A percentile compares a stretch with the other conserved stretches of the same genome.
Evolutionary conservation across 2,329 filamentous ascomycete genomes (phyloP).

Genomic region (Tolypocladium tropicale): DNA sequence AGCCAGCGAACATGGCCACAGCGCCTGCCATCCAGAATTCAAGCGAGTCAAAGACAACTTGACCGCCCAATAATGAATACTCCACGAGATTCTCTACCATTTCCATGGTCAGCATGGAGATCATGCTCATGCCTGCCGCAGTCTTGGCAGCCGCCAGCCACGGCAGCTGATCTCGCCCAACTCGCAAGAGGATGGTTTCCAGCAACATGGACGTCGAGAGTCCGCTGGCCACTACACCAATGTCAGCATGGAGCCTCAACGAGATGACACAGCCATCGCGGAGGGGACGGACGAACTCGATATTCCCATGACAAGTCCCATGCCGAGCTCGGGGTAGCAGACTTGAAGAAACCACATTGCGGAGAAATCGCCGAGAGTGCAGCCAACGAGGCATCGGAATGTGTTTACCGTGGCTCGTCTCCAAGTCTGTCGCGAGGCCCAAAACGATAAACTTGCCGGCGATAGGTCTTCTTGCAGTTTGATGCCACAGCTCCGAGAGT

Average conservation of each 20-base stretch:
- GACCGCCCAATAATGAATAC: conserved; percentile 42
- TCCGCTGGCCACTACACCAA: conserved; percentile 35
- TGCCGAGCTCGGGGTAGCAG: conserved; percentile 32
- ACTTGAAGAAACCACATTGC: conserved; percentile 45
- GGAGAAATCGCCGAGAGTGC: conserved; percentile 45
- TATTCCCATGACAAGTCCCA: conserved; percentile 38
- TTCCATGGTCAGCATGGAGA: conserved; percentile 51
- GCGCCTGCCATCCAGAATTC: conserved; percentile 41
- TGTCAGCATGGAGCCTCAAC: background rate
- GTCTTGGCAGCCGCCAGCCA: conserved; percentile 38
- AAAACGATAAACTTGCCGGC: conserved; percentile 14
- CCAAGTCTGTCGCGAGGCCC: conserved; percentile 28
- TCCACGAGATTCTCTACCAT: conserved; percentile 43
- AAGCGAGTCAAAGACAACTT: conserved; percentile 33
- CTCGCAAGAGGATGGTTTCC: conserved; percentile 39
- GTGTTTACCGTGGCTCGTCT: conserved; percentile 43
- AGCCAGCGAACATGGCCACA: conserved; percentile 32
- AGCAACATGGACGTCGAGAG: conserved; percentile 40
- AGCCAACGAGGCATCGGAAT: conserved; percentile 42
- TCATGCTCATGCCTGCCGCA: conserved; percentile 46
- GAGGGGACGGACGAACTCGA: conserved; percentile 29
- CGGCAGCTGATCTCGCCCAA: conserved; percentile 34
- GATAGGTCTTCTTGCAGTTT: background rate
- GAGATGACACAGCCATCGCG: background rate
- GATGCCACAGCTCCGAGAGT: background rate